Evolutionary conservation across 345 rosid species (phyloP).

Genomic region (Garcia nutans): DNA sequence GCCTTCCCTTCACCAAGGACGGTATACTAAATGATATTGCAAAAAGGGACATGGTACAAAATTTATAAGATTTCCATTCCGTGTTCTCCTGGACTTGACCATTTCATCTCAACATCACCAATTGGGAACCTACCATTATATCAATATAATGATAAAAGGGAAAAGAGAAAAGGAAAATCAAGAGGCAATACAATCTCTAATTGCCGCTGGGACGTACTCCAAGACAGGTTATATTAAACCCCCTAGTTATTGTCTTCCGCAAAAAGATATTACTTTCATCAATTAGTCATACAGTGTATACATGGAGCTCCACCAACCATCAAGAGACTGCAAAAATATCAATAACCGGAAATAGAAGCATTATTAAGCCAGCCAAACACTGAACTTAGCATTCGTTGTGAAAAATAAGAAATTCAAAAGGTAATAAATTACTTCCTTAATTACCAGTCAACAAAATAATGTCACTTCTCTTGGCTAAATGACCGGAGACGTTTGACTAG

Average conservation of each 20-base stretch:
- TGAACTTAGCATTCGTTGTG: not conserved
- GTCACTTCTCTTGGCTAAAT: constrained; percentile 47
- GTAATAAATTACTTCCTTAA: constrained; percentile 1
- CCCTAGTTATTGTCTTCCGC: constrained; percentile 16
- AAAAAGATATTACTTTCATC: constrained; percentile 19
- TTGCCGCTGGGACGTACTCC: constrained; percentile 21
- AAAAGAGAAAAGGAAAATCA: not conserved
- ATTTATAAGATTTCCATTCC: constrained; percentile 14
- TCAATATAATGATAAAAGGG: not conserved
- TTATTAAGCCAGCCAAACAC: constrained; percentile 2
- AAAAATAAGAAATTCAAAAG: not conserved
- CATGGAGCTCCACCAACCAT: constrained; percentile 20
- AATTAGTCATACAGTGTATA: constrained; percentile 24
- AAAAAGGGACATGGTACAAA: constrained; percentile 28
- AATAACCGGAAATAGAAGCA: not conserved
- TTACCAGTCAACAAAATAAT: constrained; percentile 20
- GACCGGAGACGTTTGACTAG: constrained; percentile 51
- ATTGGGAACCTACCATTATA: constrained; percentile 1
- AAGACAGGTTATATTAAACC: constrained; percentile 6
- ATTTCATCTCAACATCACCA: constrained; percentile 22
- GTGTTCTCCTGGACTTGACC: constrained; percentile 21
- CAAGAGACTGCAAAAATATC: constrained; percentile 32
- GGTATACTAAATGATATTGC: constrained; percentile 17
- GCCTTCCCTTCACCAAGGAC: constrained; percentile 23
- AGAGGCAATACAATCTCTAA: constrained; percentile 8